Evolutionary conservation across 2,329 filamentous ascomycete genomes (phyloP), one percentile per base, ranked within the genome.

Genomic region (Rhynchosporium secalis): DNA sequence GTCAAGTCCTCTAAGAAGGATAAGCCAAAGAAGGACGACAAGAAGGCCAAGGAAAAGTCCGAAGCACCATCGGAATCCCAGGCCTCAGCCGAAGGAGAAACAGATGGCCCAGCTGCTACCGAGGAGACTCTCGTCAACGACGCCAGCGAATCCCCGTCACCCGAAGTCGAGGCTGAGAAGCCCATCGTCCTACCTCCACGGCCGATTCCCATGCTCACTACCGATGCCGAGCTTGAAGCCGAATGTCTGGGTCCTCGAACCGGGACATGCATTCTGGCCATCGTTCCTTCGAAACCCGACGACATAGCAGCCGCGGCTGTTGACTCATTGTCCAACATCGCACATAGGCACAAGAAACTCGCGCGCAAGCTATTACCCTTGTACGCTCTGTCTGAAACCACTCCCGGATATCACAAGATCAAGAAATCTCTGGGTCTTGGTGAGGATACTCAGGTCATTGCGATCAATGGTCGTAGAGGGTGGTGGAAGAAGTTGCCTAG

Each of bases 311-410:
- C 76, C n/a, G 80, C 83, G 68, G 86, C 83, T 20, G 78, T 93
- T 2, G 75, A 78, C 26, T 85, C 83, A 31, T 81, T 97, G 3
- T 85, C 89, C 2, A 85, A 92, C 60, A 83, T 97, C 60, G 85
- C 88, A 58, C 84, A 89, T 75, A 96, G 93, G 77, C 86, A 96
- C 72, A 78, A 83, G 40, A 80, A 86, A 66, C 81, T 82, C 55
- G 81, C 87, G 59, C 84, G 84, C 38, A 86, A 87, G 61, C 78
- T 93, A 1, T 96, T 98, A 79, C 92, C 93, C 29, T 89, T 96
- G 76, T 94, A 89, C 74, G 86, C 87, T 56, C 80, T 98, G 0
- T 84, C 91, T 12, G 79, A 79, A 47, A 78, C 81, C 43, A 89
- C 89, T 67, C 75, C 80, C n/a, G 81, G 81, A 7, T 82, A 83